These are phyloP conservation scores for Colletotrichum gloeosporioides DNA, from an alignment of 2,329 filamentous ascomycete genomes.

Conservation along the genomic window DNA sequence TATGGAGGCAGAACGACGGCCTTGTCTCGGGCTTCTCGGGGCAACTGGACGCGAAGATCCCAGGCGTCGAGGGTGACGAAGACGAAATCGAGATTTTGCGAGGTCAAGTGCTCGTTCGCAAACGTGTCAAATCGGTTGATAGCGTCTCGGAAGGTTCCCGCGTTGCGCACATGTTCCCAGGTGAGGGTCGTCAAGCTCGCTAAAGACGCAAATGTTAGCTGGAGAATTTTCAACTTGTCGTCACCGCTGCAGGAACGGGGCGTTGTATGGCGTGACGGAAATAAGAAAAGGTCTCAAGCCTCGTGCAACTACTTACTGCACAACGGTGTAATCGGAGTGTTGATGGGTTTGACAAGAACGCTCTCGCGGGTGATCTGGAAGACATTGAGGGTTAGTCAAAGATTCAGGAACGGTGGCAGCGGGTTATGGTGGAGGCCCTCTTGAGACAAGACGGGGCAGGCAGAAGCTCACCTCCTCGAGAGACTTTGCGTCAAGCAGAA, in stretches of 20 bases:
- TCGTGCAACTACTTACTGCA: slow-evolving; percentile 79
- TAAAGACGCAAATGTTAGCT: slow-evolving; percentile 43
- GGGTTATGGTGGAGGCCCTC: background rate
- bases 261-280: slow-evolving; percentile 13
- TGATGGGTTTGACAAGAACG: slow-evolving; percentile 96
- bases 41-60: slow-evolving; percentile 97
- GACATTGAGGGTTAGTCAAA: slow-evolving; percentile 16
- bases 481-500: slow-evolving; percentile 88
- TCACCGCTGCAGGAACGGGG: slow-evolving; percentile 6
- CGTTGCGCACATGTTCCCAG: slow-evolving; percentile 98
- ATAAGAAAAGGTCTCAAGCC: slow-evolving; percentile 8
- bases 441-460: background rate
- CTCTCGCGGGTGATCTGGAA: slow-evolving; percentile 89
- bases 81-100: slow-evolving; percentile 93
- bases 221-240: slow-evolving; percentile 28
- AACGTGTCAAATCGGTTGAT: slow-evolving; percentile 95
- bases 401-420: slow-evolving; percentile 15
- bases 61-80: slow-evolving; percentile 98
- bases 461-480: slow-evolving; percentile 82
- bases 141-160: slow-evolving; percentile 95
- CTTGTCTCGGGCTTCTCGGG: slow-evolving; percentile 97
- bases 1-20: slow-evolving; percentile 95
- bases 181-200: slow-evolving; percentile 97
- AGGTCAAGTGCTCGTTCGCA: slow-evolving; percentile 87
- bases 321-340: slow-evolving; percentile 96